These are phyloP conservation scores for Combretum micranthum DNA, from an alignment of 345 rosid species.

Conservation along the genomic window DNA sequence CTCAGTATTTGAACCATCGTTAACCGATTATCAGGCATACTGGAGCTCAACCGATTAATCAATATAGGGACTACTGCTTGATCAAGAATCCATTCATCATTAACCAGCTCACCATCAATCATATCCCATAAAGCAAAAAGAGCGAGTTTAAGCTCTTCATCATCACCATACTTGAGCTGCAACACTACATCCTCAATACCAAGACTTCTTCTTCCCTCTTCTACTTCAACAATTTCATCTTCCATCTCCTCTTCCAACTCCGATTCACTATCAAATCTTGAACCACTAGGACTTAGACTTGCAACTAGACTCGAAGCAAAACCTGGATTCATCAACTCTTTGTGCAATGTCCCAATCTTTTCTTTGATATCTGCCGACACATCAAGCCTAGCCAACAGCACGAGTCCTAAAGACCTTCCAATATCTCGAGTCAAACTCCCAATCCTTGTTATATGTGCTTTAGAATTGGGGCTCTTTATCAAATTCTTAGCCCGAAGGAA, in stretches of 20 bases:
- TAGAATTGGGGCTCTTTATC: constrained; percentile 23
- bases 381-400: constrained; percentile 44
- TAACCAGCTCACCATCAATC: constrained; percentile 20
- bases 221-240: constrained; percentile 12
- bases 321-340: constrained; percentile 46
- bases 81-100: constrained; percentile 39
- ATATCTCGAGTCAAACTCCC: constrained; percentile 42
- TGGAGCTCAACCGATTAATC: constrained; percentile 30
- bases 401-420: constrained; percentile 66
- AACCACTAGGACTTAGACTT: constrained; percentile 22
- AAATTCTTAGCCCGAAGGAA: constrained; percentile 30
- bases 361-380: constrained; percentile 32
- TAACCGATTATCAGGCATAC: constrained; percentile 33
- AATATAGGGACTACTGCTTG: constrained; percentile 35
- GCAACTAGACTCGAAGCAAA: constrained; percentile 20
- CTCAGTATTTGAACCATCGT: constrained; percentile 34
- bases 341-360: constrained; percentile 33
- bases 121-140: constrained; percentile 25
- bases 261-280: constrained; percentile 25
- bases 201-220: constrained; percentile 29
- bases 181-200: constrained; percentile 37
- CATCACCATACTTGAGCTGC: constrained; percentile 51
- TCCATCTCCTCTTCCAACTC: constrained; percentile 29
- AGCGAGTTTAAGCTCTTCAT: constrained; percentile 35
- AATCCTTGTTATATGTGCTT: constrained; percentile 25